A percentile compares a stretch with the other conserved stretches of the same genome.
Evolutionary conservation across 2,329 filamentous ascomycete species (phyloP).

Genomic region (Mycosphaerella arachidis): DNA sequence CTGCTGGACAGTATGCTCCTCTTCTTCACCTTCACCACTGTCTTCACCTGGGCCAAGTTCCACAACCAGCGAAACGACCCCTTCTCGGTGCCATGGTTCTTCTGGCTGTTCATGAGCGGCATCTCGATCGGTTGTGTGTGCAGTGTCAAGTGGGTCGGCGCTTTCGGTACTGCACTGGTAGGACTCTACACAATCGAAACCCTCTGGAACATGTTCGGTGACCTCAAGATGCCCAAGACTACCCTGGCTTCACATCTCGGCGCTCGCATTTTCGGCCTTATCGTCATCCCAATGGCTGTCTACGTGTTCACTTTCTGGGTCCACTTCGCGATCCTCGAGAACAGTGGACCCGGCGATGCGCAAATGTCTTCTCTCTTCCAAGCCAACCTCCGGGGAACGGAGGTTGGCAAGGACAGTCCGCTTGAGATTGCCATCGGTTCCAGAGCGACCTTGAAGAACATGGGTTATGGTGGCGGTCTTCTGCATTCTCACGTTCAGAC

Average conservation of each 20-base stretch:
- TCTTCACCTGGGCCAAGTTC: slow-evolving; percentile 96
- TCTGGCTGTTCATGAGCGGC: slow-evolving; percentile 90
- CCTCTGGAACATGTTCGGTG: slow-evolving; percentile 96
- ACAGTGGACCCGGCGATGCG: slow-evolving; percentile 93
- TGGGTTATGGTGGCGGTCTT: slow-evolving; percentile 96
- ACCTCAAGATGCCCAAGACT: slow-evolving; percentile 79
- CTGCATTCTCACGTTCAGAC: slow-evolving; percentile 96
- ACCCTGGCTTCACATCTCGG: slow-evolving; percentile 71
- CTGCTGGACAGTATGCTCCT: slow-evolving; percentile 97
- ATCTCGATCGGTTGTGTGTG: slow-evolving; percentile 96
- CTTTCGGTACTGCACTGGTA: slow-evolving; percentile 92
- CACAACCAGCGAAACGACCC: slow-evolving; percentile 80
- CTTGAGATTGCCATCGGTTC: slow-evolving; percentile 88
- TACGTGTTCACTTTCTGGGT: slow-evolving; percentile 95
- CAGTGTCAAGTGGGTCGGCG: slow-evolving; percentile 96
- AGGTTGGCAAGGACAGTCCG: slow-evolving; percentile 90
- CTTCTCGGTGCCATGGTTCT: slow-evolving; percentile 88
- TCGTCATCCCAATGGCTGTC: slow-evolving; percentile 80
- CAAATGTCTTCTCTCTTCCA: slow-evolving; percentile 99
- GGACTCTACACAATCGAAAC: slow-evolving; percentile 95
- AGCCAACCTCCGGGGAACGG: slow-evolving; percentile 87
- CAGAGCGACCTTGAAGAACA: slow-evolving; percentile 91
- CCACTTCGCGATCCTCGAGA: slow-evolving; percentile 90
- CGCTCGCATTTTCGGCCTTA: slow-evolving; percentile 79
- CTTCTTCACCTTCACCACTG: slow-evolving; percentile 96